These are phyloP conservation scores for Phytophthora tubulina DNA, from an alignment of 352 stramenopile genomes.

Conservation along the genomic window DNA sequence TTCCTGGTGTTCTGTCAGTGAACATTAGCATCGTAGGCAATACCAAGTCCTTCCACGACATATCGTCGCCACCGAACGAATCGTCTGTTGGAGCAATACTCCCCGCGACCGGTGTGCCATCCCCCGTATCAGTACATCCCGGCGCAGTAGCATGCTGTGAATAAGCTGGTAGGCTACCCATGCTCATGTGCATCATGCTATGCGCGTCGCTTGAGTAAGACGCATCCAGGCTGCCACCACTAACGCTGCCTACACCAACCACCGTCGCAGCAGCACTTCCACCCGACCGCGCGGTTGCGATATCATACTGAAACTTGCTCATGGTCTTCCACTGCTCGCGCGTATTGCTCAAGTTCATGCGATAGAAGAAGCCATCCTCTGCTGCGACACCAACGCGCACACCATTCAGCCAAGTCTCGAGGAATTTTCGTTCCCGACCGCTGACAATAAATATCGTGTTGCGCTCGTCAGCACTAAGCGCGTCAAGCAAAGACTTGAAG, in stretches of 20 bases:
- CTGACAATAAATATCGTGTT: conserved; percentile 88
- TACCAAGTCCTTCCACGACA: conserved; percentile 86
- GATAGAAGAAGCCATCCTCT: conserved; percentile 84
- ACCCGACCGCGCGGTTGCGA: conserved; percentile 47
- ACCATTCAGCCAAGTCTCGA: conserved; percentile 90
- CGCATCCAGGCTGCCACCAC: conserved; percentile 39
- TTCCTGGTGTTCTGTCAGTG: conserved; percentile 78
- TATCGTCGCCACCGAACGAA: conserved; percentile 67
- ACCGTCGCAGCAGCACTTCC: conserved; percentile 30
- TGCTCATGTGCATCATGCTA: conserved; percentile 58
- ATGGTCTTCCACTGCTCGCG: conserved; percentile 85
- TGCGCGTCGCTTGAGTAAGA: conserved; percentile 47
- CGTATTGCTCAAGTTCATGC: conserved; percentile 80
- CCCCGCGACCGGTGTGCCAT: conserved; percentile 28
- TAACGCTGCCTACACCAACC: conserved; percentile 39
- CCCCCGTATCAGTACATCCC: conserved; percentile 29
- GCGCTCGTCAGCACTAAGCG: conserved; percentile 64
- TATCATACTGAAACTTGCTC: conserved; percentile 87
- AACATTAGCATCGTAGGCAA: conserved; percentile 82
- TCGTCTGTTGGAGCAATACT: conserved; percentile 51
- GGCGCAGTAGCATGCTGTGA: conserved; percentile 38
- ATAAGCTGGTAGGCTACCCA: conserved; percentile 56
- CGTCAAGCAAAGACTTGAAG: conserved; percentile 82
- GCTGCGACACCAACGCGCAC: conserved; percentile 78
- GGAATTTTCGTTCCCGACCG: conserved; percentile 84